A percentile compares a stretch with the other conserved stretches of the same genome.
phyloP scores from a whole-genome alignment of 2,329 filamentous ascomycete species.

The Fusarium nematophilum region DNA sequence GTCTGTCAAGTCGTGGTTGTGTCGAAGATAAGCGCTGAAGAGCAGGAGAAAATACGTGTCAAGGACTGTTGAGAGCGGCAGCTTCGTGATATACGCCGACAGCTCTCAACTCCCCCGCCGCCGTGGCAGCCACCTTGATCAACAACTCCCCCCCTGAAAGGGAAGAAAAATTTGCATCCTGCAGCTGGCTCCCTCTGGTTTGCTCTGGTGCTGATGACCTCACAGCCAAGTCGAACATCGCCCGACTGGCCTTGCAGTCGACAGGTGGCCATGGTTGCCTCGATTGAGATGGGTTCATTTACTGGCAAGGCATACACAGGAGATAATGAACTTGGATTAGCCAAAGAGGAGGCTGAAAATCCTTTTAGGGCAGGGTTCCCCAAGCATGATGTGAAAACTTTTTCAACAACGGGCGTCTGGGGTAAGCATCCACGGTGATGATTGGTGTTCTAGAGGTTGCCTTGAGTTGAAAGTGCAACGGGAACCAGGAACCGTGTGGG shows the following conservation, averaged over 20 bases:
- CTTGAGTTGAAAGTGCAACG: conserved; percentile 21
- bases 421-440: conserved; percentile 27
- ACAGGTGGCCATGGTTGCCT: conserved; percentile 31
- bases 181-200: conserved; percentile 32
- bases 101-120: conserved; percentile 2
- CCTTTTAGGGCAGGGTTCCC: conserved; percentile 1
- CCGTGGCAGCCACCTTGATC: neutral
- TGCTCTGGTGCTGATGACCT: conserved; percentile 18
- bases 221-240: conserved; percentile 1
- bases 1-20: neutral
- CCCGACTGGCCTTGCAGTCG: conserved; percentile 8
- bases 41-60: neutral
- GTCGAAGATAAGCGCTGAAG: neutral
- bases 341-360: conserved; percentile 10
- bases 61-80: neutral
- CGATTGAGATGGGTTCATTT: conserved; percentile 16
- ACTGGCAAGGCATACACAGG: conserved; percentile 28
- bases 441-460: conserved; percentile 25
- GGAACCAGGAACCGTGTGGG: conserved; percentile 27
- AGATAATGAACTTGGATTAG: conserved; percentile 3
- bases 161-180: conserved; percentile 30
- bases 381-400: conserved; percentile 31
- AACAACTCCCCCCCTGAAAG: neutral
- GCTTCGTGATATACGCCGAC: conserved; percentile 20
- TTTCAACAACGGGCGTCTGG: conserved; percentile 34